Percentiles rank a stretch among this genome's conserved stretches.
These are phyloP conservation scores for Myxozyma udenii DNA, from an alignment of 805 yeast species.

Conservation along the genomic window DNA sequence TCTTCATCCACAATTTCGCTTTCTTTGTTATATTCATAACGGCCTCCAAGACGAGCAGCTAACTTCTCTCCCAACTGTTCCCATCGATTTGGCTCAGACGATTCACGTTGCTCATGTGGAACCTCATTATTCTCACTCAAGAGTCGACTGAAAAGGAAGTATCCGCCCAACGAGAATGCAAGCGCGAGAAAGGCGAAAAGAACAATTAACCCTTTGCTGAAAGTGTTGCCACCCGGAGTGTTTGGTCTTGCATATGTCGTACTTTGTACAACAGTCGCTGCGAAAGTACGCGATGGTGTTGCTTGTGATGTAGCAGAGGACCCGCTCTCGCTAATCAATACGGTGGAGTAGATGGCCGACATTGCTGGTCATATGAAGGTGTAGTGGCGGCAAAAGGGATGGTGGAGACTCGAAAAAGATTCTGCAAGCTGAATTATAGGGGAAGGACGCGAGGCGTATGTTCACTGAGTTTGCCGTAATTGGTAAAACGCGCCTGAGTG, in stretches of 20 bases:
- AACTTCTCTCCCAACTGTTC: background rate
- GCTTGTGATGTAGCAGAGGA: no score
- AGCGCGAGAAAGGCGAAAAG: slow-evolving; percentile 17
- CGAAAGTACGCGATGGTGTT: slow-evolving; percentile 3
- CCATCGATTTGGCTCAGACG: slow-evolving; percentile 6
- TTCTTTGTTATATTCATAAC: no score
- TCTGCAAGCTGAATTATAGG: background rate
- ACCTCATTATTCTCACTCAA: background rate
- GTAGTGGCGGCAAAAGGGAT: background rate
- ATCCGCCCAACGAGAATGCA: slow-evolving; percentile 13
- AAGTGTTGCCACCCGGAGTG: background rate
- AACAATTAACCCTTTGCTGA: slow-evolving; percentile 17
- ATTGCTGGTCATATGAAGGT: no score
- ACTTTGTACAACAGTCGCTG: slow-evolving; percentile 1
- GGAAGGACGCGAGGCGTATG: no score
- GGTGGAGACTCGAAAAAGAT: background rate
- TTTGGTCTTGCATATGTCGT: slow-evolving; percentile 5
- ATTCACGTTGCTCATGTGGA: slow-evolving; percentile 16
- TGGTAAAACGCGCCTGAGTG: no score
- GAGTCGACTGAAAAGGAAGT: slow-evolving; percentile 5
- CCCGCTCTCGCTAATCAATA: no score
- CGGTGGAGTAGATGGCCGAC: no score
- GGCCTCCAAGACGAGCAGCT: background rate
- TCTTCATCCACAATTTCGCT: no score
- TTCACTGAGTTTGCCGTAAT: no score